Conservation (phyloP, 2,329 filamentous ascomycete genomes). For the Akanthomyces muscarius region DNA sequence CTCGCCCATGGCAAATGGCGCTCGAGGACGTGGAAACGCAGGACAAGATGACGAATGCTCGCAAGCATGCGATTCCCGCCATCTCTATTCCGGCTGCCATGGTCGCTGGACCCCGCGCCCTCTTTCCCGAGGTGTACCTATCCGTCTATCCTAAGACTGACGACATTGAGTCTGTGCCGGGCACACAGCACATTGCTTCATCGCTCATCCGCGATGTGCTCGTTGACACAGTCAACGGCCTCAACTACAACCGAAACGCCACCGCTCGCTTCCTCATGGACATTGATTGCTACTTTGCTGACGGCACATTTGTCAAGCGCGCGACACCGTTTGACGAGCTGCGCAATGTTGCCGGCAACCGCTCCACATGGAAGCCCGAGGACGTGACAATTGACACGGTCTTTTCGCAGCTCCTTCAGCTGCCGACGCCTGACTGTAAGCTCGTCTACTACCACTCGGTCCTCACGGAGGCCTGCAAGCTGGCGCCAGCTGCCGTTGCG, state of each 20-base stretch:
- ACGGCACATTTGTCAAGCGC: conserved; percentile 86
- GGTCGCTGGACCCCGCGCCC: conserved; percentile 65
- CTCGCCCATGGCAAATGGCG: conserved; percentile 64
- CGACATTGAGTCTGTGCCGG: conserved; percentile 83
- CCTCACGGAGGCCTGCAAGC: conserved; percentile 91
- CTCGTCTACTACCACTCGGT: conserved; percentile 95
- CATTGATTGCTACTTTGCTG: conserved; percentile 89
- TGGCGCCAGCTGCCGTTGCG: conserved; percentile 92
- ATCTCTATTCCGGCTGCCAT: conserved; percentile 74
- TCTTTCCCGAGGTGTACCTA: conserved; percentile 91
- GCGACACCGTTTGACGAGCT: conserved; percentile 90
- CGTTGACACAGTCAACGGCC: conserved; percentile 86
- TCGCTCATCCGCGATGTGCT: conserved; percentile 81
- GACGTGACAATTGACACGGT: conserved; percentile 96
- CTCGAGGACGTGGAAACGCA: conserved; percentile 57
- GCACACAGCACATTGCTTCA: conserved; percentile 69
- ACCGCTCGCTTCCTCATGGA: conserved; percentile 89
- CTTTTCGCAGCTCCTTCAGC: conserved; percentile 88
- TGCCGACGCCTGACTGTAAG: conserved; percentile 86
- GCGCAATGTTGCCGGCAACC: conserved; percentile 59
- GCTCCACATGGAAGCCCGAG: conserved; percentile 91
- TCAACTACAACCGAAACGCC: conserved; percentile 87
- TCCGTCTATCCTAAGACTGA: conserved; percentile 89
- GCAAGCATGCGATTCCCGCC: conserved; percentile 73
- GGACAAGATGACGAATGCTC: conserved; percentile 54